A percentile compares a stretch with the other conserved stretches of the same genome.
These are phyloP conservation scores for Diaporthe humulicola DNA, from an alignment of 2,329 filamentous ascomycete species.

Conservation along the genomic window DNA sequence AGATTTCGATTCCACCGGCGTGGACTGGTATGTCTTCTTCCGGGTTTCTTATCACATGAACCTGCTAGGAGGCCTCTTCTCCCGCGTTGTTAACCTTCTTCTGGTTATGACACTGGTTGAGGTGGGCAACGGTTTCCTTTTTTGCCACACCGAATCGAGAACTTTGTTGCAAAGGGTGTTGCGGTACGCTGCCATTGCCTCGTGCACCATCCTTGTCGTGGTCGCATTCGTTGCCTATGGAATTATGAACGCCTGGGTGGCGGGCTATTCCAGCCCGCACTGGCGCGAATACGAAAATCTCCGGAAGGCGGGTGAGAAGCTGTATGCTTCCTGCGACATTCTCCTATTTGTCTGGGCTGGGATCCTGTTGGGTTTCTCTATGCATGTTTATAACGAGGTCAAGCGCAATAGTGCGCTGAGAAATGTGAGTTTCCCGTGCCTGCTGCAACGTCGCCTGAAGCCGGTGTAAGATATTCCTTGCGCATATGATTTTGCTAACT, in stretches of 20 bases:
- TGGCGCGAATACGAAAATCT: not conserved
- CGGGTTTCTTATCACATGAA: not conserved
- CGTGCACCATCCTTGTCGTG: not conserved
- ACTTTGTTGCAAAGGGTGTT: not conserved
- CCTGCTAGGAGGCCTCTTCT: not conserved
- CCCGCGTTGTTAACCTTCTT: not conserved
- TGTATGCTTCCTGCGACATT: not conserved
- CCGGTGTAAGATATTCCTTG: not conserved
- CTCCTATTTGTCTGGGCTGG: slow-evolving; percentile 14
- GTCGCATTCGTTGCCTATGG: not conserved
- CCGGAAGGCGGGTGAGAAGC: not conserved
- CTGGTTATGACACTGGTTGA: slow-evolving; percentile 6
- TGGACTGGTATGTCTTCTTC: not conserved
- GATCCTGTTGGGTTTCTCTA: not conserved
- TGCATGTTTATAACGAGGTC: not conserved
- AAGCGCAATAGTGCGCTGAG: not conserved
- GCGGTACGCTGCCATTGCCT: not conserved
- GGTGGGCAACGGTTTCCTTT: slow-evolving; percentile 12
- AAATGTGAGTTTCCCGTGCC: not conserved
- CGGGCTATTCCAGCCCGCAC: not conserved
- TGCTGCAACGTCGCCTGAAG: not conserved
- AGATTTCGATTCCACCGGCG: not conserved
- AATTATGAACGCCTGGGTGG: not conserved
- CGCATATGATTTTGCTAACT: not conserved
- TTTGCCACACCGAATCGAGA: not conserved